Percentiles rank a stretch among this genome's conserved stretches.
These are phyloP conservation scores for Globisporangium polare DNA, from an alignment of 352 stramenopile genomes.

Conservation along the genomic window DNA sequence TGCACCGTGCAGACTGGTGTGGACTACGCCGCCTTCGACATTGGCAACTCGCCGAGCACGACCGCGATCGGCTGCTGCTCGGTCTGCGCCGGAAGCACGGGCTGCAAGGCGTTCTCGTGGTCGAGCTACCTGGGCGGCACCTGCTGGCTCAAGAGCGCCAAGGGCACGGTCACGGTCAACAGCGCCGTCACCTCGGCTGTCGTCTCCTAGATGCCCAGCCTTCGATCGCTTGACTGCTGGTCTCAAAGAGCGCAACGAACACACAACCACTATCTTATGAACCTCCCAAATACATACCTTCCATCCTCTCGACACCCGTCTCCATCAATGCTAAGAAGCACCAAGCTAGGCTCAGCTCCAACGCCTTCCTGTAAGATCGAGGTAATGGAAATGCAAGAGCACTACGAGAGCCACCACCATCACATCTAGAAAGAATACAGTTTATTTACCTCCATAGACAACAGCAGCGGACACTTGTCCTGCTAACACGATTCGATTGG, in stretches of 20 bases:
- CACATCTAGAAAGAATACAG: neutral
- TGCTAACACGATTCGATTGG: too few relatives aligned
- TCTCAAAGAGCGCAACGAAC: neutral
- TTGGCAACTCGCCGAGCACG: constrained; percentile 10
- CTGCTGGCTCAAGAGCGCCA: constrained; percentile 55
- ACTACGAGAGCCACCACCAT: neutral
- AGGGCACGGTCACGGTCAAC: constrained; percentile 2
- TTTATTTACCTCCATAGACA: neutral
- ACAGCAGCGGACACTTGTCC: neutral
- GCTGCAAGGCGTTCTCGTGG: constrained; percentile 42
- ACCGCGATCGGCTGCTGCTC: constrained; percentile 11
- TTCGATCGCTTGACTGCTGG: neutral
- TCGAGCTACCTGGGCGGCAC: constrained; percentile 38
- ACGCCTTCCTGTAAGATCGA: neutral
- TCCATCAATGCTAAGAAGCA: too few relatives aligned
- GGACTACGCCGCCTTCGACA: constrained; percentile 20
- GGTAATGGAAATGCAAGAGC: neutral
- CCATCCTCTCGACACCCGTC: neutral
- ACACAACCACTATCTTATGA: neutral
- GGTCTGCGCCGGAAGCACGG: constrained; percentile 2
- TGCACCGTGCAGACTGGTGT: constrained; percentile 13
- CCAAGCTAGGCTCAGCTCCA: too few relatives aligned
- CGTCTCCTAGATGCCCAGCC: neutral
- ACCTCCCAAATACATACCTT: neutral
- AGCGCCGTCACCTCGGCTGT: neutral